Base-by-base conservation (phyloP, 371 early-diverging fungal species). In the Rhizopus sp. region DNA sequence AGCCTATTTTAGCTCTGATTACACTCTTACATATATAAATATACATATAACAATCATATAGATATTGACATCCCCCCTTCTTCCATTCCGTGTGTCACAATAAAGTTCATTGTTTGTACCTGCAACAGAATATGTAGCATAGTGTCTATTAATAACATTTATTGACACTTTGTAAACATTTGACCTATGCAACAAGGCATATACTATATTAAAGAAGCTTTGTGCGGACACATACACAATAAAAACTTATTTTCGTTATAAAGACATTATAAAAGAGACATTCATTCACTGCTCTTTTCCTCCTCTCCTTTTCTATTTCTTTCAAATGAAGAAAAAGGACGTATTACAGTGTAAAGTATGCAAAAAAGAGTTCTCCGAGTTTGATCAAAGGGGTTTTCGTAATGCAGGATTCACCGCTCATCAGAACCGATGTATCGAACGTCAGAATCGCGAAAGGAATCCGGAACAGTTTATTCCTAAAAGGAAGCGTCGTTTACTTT, bases 381-480 rank as follows among this genome's bases (percentile, higher is more conserved):
- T 44, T 50, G 75, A 77, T 42, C 75, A 77, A 50, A 66, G 78
- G 17, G 75, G 75, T 8, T 77, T 68, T 40, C 53, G 72, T 17
- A 77, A 77, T 44, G 56, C 72, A 9, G 78, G 78, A 0, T 73
- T 71, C 30, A 74, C 72, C 0, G 64, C 72, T 12, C 78, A 74
- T 55, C 72, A 72, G 33, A 77, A 72, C 17, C 58, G 69, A 16
- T 77, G 72, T 37, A 52, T 64, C 33, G 66, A 62, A 10, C 41
- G 46, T 0, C 45, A 45, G 29, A n/a, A 2, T 41, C 41, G n/a
- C 7, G 5, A 45, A 45, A 45, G 23, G 23, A n/a, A n/a, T n/a
- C n/a, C n/a, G n/a, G n/a, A n/a, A n/a, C n/a, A n/a, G n/a, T n/a
- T n/a, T n/a, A n/a, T n/a, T n/a, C n/a, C 45, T 29, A 7, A 16